These are phyloP conservation scores for Rutidosis leptorrhynchoides DNA, from an alignment of 129 eudicot species.

Conservation along the genomic window DNA sequence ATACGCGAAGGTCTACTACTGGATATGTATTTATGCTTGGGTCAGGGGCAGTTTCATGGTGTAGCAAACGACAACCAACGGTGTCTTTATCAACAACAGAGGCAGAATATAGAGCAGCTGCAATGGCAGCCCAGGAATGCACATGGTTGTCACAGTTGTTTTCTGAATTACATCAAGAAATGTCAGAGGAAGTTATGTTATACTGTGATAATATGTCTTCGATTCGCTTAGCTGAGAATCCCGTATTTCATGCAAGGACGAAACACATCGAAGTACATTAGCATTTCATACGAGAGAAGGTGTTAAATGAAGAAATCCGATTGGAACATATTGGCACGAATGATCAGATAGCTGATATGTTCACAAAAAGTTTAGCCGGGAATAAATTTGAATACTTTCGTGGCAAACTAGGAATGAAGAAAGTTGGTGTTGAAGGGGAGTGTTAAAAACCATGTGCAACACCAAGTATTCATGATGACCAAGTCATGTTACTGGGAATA, in stretches of 20 bases:
- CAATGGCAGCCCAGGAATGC: too few species aligned
- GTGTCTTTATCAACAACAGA: too few species aligned
- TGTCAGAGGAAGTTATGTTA: neutral
- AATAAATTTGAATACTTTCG: neutral
- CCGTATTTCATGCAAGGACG: neutral
- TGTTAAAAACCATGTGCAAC: neutral
- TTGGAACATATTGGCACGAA: neutral
- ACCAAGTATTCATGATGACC: too few species aligned
- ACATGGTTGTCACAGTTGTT: neutral
- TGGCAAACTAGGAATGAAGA: neutral
- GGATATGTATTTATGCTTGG: too few species aligned
- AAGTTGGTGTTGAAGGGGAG: neutral
- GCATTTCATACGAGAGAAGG: neutral
- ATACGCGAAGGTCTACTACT: too few species aligned
- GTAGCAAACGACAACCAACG: too few species aligned
- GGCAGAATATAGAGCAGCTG: too few species aligned
- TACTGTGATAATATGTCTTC: neutral
- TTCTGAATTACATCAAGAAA: neutral
- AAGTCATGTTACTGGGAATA: too few species aligned
- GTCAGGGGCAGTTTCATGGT: too few species aligned
- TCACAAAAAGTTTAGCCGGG: neutral
- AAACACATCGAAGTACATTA: neutral
- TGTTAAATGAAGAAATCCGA: neutral
- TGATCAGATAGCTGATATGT: neutral
- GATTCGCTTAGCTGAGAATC: neutral